Conservation (phyloP, 306 rosid genomes). For the Corylus avellana region DNA sequence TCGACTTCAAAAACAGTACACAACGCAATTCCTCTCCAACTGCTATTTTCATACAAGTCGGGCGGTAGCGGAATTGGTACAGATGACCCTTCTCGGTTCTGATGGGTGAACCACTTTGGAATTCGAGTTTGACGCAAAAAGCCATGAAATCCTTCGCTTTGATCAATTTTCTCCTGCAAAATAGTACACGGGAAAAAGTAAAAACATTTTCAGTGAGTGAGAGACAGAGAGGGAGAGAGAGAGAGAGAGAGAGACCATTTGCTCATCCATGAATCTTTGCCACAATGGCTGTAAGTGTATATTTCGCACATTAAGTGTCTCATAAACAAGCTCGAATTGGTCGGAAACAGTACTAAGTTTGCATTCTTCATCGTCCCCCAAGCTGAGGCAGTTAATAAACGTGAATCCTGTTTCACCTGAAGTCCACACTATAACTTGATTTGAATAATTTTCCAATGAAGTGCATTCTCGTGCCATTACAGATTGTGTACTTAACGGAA, state of each 20-base stretch:
- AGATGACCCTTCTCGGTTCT: background rate
- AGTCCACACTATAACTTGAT: background rate
- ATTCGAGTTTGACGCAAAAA: background rate
- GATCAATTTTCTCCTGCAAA: background rate
- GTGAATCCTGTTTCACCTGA: background rate
- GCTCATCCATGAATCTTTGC: background rate
- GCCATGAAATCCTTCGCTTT: background rate
- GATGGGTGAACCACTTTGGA: background rate
- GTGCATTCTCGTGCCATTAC: conserved; percentile 1
- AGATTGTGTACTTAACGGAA: background rate
- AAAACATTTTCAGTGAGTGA: background rate
- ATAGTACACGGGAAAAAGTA: background rate
- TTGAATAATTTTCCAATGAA: conserved; percentile 2
- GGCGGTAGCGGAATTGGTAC: background rate
- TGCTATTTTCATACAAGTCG: background rate
- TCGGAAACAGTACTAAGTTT: background rate
- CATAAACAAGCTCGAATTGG: too few relatives aligned
- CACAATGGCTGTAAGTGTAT: background rate
- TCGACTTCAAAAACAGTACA: background rate
- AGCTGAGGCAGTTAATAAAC: background rate
- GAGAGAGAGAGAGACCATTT: background rate
- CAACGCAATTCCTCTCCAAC: background rate
- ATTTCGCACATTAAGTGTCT: background rate
- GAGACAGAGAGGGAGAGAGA: background rate
- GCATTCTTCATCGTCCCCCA: background rate